Base-by-base conservation (phyloP, 2,329 filamentous ascomycete species). In the Paraphoma chrysanthemicola region DNA sequence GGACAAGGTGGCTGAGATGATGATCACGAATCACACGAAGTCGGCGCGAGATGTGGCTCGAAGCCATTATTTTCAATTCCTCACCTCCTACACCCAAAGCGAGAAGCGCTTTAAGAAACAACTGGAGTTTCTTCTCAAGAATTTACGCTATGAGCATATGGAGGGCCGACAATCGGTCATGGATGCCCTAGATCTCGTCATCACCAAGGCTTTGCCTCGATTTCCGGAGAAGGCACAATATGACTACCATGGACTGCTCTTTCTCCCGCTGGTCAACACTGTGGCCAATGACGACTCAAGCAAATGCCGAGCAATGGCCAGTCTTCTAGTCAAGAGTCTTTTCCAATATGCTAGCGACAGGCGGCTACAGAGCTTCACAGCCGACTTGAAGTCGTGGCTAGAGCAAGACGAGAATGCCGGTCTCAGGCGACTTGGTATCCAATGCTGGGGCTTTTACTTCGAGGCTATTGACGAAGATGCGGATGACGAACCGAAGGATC, bases 11-110 rank as follows among this genome's bases (percentile, higher is more conserved):
- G 92, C 92, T 45, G 89, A 86, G 3, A 90, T 97, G 74, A 98
- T 98, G 93, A 90, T 99, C 54, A 97, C 91, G 44, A 98, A 98
- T 72, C 92, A 97, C 60, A 93, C 96, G 66, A 90, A 90, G 66
- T 88, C 90, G 62, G 94, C 94, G 2, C 87, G 95, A 50, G 92
- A 97, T 73, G 82, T 96, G 38, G 93, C 94, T 12, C 86, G 95
- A 54, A 92, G 92, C 17, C 90, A 92, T 12, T 99, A 96, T 77
- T 90, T 97, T 76, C 92, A 97, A 65, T 99, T 99, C 79, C 81
- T 99, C 53, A 87, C 93, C 63, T 93, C 97, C 51, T 99, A 97
- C 71, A 94, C 95, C 0, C 95, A 98, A 74, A 92, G 90, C 69
- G 93, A 93, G 77, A 90, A 88, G 60, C 86, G 95, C 12, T 96